Base-by-base conservation (phyloP, 2,329 filamentous ascomycete species). In the Arachnomyces sp. region DNA sequence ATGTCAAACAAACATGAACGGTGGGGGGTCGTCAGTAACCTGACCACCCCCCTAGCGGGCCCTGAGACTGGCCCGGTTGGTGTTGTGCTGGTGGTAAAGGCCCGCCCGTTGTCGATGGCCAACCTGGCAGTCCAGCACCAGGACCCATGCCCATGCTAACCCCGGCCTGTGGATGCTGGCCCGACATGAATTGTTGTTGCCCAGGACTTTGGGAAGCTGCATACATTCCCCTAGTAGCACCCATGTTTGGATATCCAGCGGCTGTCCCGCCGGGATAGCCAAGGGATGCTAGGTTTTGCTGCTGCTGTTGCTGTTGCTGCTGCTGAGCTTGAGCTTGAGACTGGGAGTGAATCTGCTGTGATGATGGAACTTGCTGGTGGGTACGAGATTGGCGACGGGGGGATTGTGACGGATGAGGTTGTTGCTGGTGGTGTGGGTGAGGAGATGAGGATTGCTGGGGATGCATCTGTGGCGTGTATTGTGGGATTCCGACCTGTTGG, bases 391-490 rank as follows among this genome's bases (percentile, higher is more conserved):
- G 59, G 38, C 60, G 63, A 45, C 62, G 62, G n/a, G 64, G 65
- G n/a, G 65, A 67, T 44, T 67, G 66, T 9, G 59, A 57, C 3
- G 59, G 57, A 34, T 64, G 63, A 28, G 55, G 60, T 36, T 60
- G 57, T 30, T 56, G 59, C 33, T 52, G 44, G 34, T 52, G 51
- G 36, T 63, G 61, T 15, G 48, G 47, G 28, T 63, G 52, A 28
- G 64, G 62, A 28, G 62, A 64, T n/a, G 60, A 60, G 14, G 57
- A 61, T 33, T 62, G 60, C 29, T 60, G 59, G 34, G 56, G 56
- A 35, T 67, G 60, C 49, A 69, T 52, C 39, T 66, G 62, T 36
- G 65, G 53, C 25, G 56, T 59, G 45, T 64, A 60, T 42, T 67
- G 65, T 15, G 65, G 55, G 48, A 63, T 61, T 41, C 59, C 58